Percentiles rank a stretch among this genome's conserved stretches.
These are phyloP conservation scores for Mangifera indica DNA, from an alignment of 345 rosid genomes.

Conservation along the genomic window DNA sequence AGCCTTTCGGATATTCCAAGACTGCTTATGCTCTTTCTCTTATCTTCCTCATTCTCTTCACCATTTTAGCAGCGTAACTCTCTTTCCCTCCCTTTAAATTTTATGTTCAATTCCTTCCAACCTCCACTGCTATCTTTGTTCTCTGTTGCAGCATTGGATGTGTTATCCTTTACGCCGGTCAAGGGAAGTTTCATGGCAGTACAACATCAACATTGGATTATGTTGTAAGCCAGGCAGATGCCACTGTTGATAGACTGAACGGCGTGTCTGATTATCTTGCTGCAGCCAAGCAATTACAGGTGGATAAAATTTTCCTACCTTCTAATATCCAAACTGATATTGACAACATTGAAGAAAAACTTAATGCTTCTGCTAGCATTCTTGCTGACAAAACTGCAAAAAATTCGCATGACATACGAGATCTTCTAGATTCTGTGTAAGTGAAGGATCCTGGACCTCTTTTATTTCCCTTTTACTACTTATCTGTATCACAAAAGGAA, in stretches of 20 bases:
- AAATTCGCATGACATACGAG: slow-evolving; percentile 55
- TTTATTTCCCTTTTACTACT: not conserved
- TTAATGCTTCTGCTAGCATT: slow-evolving; percentile 51
- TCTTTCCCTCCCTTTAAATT: slow-evolving; percentile 9
- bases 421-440: slow-evolving; percentile 77
- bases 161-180: slow-evolving; percentile 69
- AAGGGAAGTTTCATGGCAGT: slow-evolving; percentile 63
- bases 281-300: slow-evolving; percentile 65
- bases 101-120: not conserved
- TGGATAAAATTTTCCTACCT: slow-evolving; percentile 72
- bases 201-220: slow-evolving; percentile 66
- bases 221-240: slow-evolving; percentile 72
- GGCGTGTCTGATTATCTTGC: slow-evolving; percentile 66
- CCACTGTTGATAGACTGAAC: slow-evolving; percentile 52
- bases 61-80: slow-evolving; percentile 62
- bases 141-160: slow-evolving; percentile 70
- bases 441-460: slow-evolving; percentile 9
- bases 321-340: slow-evolving; percentile 81
- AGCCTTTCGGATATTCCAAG: slow-evolving; percentile 56
- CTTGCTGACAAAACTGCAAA: slow-evolving; percentile 52
- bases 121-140: slow-evolving; percentile 10
- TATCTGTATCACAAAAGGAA: not conserved
- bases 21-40: slow-evolving; percentile 69
- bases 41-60: slow-evolving; percentile 59
- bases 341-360: slow-evolving; percentile 64